Base-by-base conservation (phyloP, 1,284 basidiomycete species). In the Coniophora puteana region DNA sequence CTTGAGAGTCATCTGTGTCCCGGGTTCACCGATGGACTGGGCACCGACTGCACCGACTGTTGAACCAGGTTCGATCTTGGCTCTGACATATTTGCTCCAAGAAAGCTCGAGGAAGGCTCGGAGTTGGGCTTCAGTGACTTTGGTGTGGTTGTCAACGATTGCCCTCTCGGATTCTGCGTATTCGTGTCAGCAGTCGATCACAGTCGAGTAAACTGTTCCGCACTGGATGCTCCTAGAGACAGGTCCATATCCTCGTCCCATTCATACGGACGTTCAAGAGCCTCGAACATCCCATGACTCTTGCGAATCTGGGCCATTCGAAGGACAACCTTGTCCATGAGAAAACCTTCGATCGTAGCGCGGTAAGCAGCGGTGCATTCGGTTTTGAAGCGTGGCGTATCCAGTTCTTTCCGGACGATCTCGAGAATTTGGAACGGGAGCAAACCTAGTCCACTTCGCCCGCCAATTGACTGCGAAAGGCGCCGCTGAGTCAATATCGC, bases 1-100 rank as follows among this genome's bases (percentile, higher is more conserved):
- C 68, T 99, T 99, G 51, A 99, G 67, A 6, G 96, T 99, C 96
- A 99, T 99, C 61, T 99, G 96, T 3, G 96, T 99, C 43, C 96
- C 96, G 2, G 96, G 96, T 65, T 99, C 96, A 61, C 96, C 96
- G 50, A 99, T 99, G 6, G 96, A 99, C 62, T 99, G 96, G 1
- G 96, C 96, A 13, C 96, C 96, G 34, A 99, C 93, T 13, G 96
- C 96, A 38, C 96, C 96, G 14, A 99, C 96, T 5, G 96, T 98
- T 0, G 93, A 95, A 13, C 92, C 90, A 37, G 93, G 94, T 64
- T 97, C 93, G 51, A 97, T 94, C 58, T 92, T 90, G 6, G 93
- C 90, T 65, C 92, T 90, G 26, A 92, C 84, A 58, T 95, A 96
- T 61, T 90, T 92, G 21, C 81, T 81, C 80, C 91, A 92, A 61